These are phyloP conservation scores for Fusarium sarcochroum DNA, from an alignment of 2,329 filamentous ascomycete genomes.

Conservation along the genomic window DNA sequence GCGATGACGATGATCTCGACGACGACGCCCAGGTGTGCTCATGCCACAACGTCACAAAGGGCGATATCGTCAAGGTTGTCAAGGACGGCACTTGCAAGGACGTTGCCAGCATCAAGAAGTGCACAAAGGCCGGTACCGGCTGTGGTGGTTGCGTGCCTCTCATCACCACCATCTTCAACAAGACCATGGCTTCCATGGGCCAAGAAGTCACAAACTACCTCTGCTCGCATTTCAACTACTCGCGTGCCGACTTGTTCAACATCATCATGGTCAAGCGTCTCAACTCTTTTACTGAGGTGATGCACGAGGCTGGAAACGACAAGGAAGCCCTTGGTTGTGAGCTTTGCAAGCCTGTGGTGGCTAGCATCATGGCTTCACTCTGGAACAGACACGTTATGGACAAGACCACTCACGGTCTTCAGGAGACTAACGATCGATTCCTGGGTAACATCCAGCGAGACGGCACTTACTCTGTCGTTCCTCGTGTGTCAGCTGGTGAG, in stretches of 20 bases:
- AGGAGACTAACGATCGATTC: slow-evolving; percentile 92
- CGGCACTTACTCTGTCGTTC: slow-evolving; percentile 90
- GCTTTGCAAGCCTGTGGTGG: slow-evolving; percentile 86
- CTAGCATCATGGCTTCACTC: slow-evolving; percentile 83
- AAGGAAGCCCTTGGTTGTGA: slow-evolving; percentile 84
- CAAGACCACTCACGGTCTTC: slow-evolving; percentile 77
- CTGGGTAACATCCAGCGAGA: slow-evolving; percentile 92
- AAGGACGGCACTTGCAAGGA: slow-evolving; percentile 86
- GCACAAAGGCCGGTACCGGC: slow-evolving; percentile 92
- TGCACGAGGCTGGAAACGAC: slow-evolving; percentile 82
- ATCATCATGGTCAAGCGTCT: slow-evolving; percentile 87
- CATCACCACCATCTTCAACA: slow-evolving; percentile 91
- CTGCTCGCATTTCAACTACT: slow-evolving; percentile 87
- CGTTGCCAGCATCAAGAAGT: slow-evolving; percentile 86
- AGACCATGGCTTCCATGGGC: slow-evolving; percentile 86
- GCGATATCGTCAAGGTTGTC: slow-evolving; percentile 78
- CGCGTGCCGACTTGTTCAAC: slow-evolving; percentile 90
- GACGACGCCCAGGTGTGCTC: slow-evolving; percentile 93
- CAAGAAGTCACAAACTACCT: slow-evolving; percentile 89
- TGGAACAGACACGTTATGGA: slow-evolving; percentile 90
- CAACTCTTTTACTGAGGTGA: slow-evolving; percentile 79
- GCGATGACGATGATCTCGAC: slow-evolving; percentile 84
- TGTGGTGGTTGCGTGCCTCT: slow-evolving; percentile 93
- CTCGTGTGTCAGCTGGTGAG: slow-evolving; percentile 85
- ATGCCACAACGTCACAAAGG: slow-evolving; percentile 93